Conservation (phyloP, 2,329 filamentous ascomycete genomes). For the Diaporthe citrichinensis region DNA sequence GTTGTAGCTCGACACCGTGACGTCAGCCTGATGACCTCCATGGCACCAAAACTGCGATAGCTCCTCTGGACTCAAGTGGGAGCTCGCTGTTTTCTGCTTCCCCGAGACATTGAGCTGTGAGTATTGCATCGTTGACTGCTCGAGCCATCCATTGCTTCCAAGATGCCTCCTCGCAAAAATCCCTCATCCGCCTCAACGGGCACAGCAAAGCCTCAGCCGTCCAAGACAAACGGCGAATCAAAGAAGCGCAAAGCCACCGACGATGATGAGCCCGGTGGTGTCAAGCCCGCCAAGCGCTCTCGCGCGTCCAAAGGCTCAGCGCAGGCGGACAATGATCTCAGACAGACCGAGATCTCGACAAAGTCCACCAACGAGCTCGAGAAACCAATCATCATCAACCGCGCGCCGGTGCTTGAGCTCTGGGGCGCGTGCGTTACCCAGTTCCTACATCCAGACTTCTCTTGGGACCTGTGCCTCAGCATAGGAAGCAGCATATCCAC, state of each 20-base stretch:
- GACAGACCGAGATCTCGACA: constrained; percentile 1
- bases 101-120: too few species aligned
- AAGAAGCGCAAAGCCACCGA: constrained; percentile 15
- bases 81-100: too few species aligned
- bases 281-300: constrained; percentile 1
- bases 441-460: constrained; percentile 36
- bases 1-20: not conserved
- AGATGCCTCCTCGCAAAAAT: constrained; percentile 1
- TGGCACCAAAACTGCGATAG: not conserved
- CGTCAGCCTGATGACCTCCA: constrained; percentile 1
- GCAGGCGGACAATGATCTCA: not conserved
- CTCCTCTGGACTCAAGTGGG: not conserved
- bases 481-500: constrained; percentile 41
- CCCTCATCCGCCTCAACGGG: not conserved
- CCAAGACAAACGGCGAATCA: not conserved
- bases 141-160: not conserved
- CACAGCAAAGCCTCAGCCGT: not conserved
- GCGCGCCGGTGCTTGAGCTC: constrained; percentile 41
- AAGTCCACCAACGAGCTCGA: not conserved
- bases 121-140: too few species aligned
- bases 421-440: constrained; percentile 51
- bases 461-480: constrained; percentile 38
- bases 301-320: not conserved
- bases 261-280: not conserved
- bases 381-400: constrained; percentile 42